Evolutionary conservation across 2,329 filamentous ascomycete genomes (phyloP), one percentile per base, ranked within the genome.

Genomic region (Colletotrichum tabaci): DNA sequence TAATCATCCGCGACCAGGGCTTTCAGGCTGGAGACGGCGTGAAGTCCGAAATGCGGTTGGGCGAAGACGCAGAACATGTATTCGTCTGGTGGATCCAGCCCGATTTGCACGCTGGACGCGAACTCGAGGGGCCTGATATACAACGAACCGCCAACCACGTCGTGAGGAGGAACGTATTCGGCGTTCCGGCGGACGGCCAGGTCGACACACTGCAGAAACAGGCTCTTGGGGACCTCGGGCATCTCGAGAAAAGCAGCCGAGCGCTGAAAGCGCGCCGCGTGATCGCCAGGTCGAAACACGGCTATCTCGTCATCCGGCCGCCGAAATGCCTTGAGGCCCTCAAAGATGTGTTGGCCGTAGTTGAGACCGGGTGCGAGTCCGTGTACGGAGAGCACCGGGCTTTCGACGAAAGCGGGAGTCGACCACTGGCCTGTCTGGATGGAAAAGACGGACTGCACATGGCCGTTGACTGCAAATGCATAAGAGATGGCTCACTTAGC

Each of bases 81-180:
- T 76, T 91, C 90, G 46, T 92, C 89, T 88, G 4, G 66, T 1
- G 58, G 60, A 0, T 56, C 61, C 50, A 68, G 44, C n/a, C 50
- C 66, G 16, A 68, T 57, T 6, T 68, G 66, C 6, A 52, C 49
- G 16, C 58, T 40, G 8, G 60, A 62, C 2, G 90, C 91, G 77
- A 93, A 92, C 2, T 92, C 79, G 18, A 93, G 77, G 2, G 91
- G 91, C 0, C 91, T 87, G 68, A 93, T 87, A 78, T 93, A 93
- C 87, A 93, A 89, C 9, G 88, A 87, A 0, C 89, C 89, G 12
- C 89, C 89, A 0, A 88, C 89, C 0, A 88, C 89, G 47, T 85
- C 83, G 77, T 90, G 86, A 0, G 91, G 91, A 3, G 91, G 91
- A 0, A 93, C 91, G 76, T 87, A 92, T 68, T 89, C 90, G 18